These are phyloP conservation scores for Leccinum fallax DNA, from an alignment of 1,284 basidiomycete genomes.

Conservation along the genomic window DNA sequence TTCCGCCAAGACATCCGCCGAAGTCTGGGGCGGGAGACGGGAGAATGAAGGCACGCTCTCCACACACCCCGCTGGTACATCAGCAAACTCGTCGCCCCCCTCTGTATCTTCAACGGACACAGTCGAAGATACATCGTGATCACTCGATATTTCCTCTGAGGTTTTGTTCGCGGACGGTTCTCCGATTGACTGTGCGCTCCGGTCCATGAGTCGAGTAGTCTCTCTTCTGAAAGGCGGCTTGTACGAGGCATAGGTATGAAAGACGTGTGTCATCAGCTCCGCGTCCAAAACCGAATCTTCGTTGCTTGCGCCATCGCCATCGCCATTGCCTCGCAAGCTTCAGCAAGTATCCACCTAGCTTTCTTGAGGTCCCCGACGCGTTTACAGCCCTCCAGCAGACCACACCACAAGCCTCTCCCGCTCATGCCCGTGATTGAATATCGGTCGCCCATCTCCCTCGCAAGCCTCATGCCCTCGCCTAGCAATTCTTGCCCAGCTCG, in stretches of 20 bases:
- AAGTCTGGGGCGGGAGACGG: conserved; percentile 73
- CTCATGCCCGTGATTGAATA: conserved; percentile 17
- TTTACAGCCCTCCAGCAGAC: conserved; percentile 88
- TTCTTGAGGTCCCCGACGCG: conserved; percentile 81
- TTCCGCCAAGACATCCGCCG: conserved; percentile 76
- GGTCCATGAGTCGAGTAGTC: conserved; percentile 42
- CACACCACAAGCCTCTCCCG: conserved; percentile 66
- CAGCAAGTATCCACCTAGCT: conserved; percentile 89
- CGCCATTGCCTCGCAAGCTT: conserved; percentile 58
- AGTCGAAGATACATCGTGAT: not conserved
- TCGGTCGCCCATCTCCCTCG: conserved; percentile 76
- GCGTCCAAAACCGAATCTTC: conserved; percentile 54
- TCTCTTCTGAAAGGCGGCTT: conserved; percentile 65
- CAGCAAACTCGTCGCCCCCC: not conserved
- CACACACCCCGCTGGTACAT: not conserved
- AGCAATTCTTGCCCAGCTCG: conserved; percentile 65
- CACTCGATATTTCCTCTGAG: not conserved
- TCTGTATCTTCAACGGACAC: not conserved
- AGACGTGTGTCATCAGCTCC: conserved; percentile 80
- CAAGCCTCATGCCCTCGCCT: conserved; percentile 77
- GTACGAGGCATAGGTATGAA: conserved; percentile 88
- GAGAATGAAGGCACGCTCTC: conserved; percentile 45
- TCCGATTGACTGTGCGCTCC: conserved; percentile 6
- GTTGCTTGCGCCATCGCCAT: conserved; percentile 26
- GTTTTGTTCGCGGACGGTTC: conserved; percentile 14